Evolutionary conservation across 2,329 filamentous ascomycete genomes (phyloP), one percentile per base, ranked within the genome.

Genomic region (Beauveria australis): DNA sequence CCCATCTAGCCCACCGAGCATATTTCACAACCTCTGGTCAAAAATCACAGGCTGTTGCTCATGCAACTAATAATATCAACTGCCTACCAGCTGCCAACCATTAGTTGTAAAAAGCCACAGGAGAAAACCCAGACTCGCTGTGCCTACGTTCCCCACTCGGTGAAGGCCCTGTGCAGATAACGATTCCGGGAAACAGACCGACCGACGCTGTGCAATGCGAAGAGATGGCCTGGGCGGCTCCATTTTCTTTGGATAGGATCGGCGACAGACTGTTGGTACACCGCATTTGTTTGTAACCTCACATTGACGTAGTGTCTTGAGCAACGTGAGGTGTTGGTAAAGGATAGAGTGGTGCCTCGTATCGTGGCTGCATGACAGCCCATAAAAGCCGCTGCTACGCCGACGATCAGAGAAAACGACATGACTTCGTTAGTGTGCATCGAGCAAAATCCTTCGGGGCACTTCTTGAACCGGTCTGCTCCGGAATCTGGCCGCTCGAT

Each of bases 91-190:
- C 46, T 46, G 58, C 22, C 43, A 48, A 12, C 51, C 33, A 37
- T 37, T 47, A 3, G 26, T 43, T 48, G 28, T 48, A 30, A 28
- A 51, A 60, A 41, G 30, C 43, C 58, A 28, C 43, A 40, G 28
- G 43, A 18, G 30, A 41, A 33, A 24, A 41, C 14, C 18, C 16
- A 53, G 16, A 40, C 53, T 57, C 28, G 24, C n/a, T 30, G 30
- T 28, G 47, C 37, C 58, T 54, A 18, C 18, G 41, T 30, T 56
- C 59, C 41, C 59, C 59, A 56, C 59, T 61, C 59, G 59, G 59
- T 56, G 59, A 61, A 51, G 26, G 44, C 5, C 44, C 6, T n/a
- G 33, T 61, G 59, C 46, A 61, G 59, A 19, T 28, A 44, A 33
- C n/a, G 52, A 46, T 26, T 28, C 26, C 41, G 30, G 44, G 37